phyloP scores from a whole-genome alignment of 192 early-diverging fungal genomes.

The Coemansia sp. region DNA sequence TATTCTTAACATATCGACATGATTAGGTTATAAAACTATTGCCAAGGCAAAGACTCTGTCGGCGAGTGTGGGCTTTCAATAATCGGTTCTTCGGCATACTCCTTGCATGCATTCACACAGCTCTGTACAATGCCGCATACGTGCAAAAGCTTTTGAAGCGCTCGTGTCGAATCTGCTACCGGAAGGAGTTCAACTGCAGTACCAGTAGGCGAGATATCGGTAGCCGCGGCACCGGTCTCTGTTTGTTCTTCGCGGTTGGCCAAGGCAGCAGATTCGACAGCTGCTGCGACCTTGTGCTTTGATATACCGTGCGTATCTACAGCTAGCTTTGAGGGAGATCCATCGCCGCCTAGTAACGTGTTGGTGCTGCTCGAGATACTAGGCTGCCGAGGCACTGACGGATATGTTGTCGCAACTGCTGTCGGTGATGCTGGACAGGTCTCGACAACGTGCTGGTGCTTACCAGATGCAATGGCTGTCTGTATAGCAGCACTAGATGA shows the following conservation, averaged over 20 bases:
- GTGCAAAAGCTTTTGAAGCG: slow-evolving; percentile 9
- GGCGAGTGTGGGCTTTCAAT: neutral
- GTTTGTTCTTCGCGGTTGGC: neutral
- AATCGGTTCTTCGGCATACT: neutral
- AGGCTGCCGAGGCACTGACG: neutral
- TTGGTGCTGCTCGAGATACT: slow-evolving; percentile 5
- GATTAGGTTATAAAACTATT: neutral
- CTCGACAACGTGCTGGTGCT: neutral
- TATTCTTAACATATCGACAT: neutral
- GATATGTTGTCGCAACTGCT: neutral
- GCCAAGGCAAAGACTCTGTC: neutral
- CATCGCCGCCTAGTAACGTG: neutral
- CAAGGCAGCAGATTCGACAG: neutral
- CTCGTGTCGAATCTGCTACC: neutral
- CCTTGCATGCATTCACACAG: slow-evolving; percentile 16
- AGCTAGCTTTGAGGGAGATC: neutral
- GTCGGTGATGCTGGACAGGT: slow-evolving; percentile 1
- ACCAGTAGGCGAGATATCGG: neutral
- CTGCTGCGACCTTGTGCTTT: neutral
- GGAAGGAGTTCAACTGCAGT: neutral
- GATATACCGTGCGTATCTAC: neutral
- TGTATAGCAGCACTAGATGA: slow-evolving; percentile 15
- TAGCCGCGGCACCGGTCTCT: neutral
- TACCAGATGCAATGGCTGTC: neutral
- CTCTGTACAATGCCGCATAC: slow-evolving; percentile 16